phyloP scores from a whole-genome alignment of 2,329 filamentous ascomycete genomes.

The Hymenoscyphus repandus region DNA sequence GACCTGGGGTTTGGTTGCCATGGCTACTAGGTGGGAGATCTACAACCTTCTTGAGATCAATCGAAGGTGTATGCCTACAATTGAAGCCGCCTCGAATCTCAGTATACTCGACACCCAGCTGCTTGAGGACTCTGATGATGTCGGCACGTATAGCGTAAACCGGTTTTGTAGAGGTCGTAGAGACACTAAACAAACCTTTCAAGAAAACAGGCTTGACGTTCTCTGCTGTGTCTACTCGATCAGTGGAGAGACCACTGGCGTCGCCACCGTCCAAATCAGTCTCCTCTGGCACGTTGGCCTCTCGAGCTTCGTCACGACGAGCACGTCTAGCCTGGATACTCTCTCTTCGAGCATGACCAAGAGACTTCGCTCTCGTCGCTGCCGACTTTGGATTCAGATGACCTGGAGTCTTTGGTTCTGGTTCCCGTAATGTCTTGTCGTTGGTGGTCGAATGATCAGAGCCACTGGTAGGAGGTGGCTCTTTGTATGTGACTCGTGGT shows the following conservation, averaged over 20 bases:
- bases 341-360: constrained; percentile 83
- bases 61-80: constrained; percentile 83
- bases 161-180: constrained; percentile 89
- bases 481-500: constrained; percentile 47
- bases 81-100: constrained; percentile 93
- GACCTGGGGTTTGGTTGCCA: constrained; percentile 45
- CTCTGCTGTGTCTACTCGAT: constrained; percentile 62
- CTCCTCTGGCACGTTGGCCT: constrained; percentile 83
- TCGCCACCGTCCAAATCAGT: constrained; percentile 74
- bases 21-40: constrained; percentile 54
- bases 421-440: constrained; percentile 27
- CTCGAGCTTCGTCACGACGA: constrained; percentile 64
- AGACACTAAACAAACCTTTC: constrained; percentile 95
- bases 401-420: constrained; percentile 38
- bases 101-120: constrained; percentile 82
- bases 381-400: constrained; percentile 51
- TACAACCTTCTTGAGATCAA: constrained; percentile 71
- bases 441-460: constrained; percentile 64
- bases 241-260: constrained; percentile 54
- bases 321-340: constrained; percentile 85
- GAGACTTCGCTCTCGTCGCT: constrained; percentile 73
- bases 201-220: constrained; percentile 90
- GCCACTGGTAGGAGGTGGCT: constrained; percentile 69
- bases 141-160: constrained; percentile 80
- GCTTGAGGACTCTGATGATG: constrained; percentile 82